Evolutionary conservation across 129 eudicot genomes (phyloP).

Genomic region (Daucus carota): DNA sequence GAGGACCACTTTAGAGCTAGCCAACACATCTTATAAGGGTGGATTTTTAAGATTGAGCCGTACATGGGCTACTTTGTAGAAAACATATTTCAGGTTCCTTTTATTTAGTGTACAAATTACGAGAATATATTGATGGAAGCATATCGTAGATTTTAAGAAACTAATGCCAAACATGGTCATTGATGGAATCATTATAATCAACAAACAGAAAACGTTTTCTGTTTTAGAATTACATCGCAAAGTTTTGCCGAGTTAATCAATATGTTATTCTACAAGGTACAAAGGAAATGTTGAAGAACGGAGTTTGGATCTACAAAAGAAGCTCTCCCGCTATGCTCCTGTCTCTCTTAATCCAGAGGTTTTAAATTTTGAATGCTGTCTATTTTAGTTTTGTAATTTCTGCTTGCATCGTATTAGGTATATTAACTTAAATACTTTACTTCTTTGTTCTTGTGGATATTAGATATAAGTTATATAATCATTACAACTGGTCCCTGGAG

Average conservation of each 20-base stretch:
- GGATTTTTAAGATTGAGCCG: not conserved
- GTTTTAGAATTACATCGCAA: not conserved
- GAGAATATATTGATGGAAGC: not conserved
- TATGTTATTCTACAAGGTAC: constrained; percentile 46
- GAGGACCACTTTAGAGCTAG: not conserved
- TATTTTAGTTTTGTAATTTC: not conserved
- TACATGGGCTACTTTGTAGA: not conserved
- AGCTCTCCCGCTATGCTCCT: constrained; percentile 75
- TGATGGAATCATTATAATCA: not conserved
- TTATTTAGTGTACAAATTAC: not conserved
- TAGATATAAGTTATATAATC: not conserved
- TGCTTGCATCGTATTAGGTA: not conserved
- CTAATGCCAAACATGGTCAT: not conserved
- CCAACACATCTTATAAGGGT: not conserved
- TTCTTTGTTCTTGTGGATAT: not conserved
- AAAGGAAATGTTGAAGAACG: constrained; percentile 55
- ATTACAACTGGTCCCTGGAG: not conserved
- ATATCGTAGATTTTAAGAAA: not conserved
- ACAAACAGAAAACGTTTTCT: not conserved
- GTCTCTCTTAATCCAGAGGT: constrained; percentile 79
- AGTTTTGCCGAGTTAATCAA: not conserved
- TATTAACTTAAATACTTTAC: not conserved
- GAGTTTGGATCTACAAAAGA: constrained; percentile 59
- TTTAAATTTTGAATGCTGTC: constrained; percentile 5
- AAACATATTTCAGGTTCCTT: not conserved